Base-by-base conservation (phyloP, 2,329 filamentous ascomycete genomes). In the Kalmusia sp. region DNA sequence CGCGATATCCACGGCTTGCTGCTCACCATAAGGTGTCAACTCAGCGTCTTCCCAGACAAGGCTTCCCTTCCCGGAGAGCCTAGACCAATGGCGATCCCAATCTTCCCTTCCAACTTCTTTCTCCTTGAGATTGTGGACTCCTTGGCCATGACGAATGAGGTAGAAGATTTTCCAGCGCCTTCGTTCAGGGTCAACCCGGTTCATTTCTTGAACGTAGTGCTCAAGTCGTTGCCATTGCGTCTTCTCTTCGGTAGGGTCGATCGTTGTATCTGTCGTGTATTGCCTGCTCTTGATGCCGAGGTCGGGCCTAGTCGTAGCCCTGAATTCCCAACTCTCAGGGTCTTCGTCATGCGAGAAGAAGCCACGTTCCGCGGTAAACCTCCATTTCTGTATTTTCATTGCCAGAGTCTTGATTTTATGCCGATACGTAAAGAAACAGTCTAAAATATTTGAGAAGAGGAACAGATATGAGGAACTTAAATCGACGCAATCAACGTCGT, bases 1-100 rank as follows among this genome's bases (percentile, higher is more conserved):
- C 6, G 83, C 78, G 15, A 85, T 84, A 51, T 79, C 82, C 51
- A 73, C 62, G 12, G 86, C 84, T 69, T 89, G 83, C 2, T 68
- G 65, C 22, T 81, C 65, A 5, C 87, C 87, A 1, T 75, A 75
- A 1, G 77, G 68, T 0, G 85, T 88, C 45, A 89, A 77, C 6
- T 79, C 76, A 2, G 87, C 77, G 57, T 89, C 86, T n/a, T 80
- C 75, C 86, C 86, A 89, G 46, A 71, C 70, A 0, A 76, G 71
- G 1, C 82, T 87, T 40, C 77, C 82, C 63, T 89, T 87, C 55
- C 87, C 86, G 21, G 86, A 79, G 2, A 81, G 76, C 49, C 82
- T 77, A 3, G 83, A 80, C 84, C 84, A 89, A 74, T 88, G 87
- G 63, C 83, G 77, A 65, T 89, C 85, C 86, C 86, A 89, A n/a